Evolutionary conservation across 495 filamentous ascomycete genomes (phyloP).

Genomic region (Xylaria bambusicola): DNA sequence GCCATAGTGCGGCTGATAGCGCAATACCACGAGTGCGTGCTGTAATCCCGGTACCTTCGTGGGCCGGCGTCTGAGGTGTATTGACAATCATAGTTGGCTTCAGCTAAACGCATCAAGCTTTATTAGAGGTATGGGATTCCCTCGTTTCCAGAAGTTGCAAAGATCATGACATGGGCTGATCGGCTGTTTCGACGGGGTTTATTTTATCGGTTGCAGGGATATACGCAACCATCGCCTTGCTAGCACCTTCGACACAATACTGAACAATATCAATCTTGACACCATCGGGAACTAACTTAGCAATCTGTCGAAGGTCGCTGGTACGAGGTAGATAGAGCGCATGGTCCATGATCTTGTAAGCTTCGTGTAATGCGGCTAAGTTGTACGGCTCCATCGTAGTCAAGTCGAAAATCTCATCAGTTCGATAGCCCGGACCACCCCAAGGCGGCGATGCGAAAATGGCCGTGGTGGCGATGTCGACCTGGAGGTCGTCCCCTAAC

Average conservation of each 20-base stretch:
- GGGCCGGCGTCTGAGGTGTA: no score
- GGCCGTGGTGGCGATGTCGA: constrained; percentile 48
- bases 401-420: constrained; percentile 81
- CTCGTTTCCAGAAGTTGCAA: background rate
- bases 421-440: constrained; percentile 85
- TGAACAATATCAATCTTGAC: constrained; percentile 70
- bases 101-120: no score
- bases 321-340: constrained; percentile 87
- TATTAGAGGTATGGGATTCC: no score
- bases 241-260: constrained; percentile 88
- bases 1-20: no score
- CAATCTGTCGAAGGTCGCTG: constrained; percentile 82
- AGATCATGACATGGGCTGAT: constrained; percentile 8
- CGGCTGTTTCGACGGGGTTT: background rate
- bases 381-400: constrained; percentile 84
- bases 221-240: constrained; percentile 70
- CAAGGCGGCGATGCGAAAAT: constrained; percentile 93
- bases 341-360: constrained; percentile 55
- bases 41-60: no score
- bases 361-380: constrained; percentile 59
- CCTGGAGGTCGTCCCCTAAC: constrained; percentile 38
- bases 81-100: no score
- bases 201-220: constrained; percentile 37
- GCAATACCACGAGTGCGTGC: no score
- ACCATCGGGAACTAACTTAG: constrained; percentile 51